Percentiles rank a stretch among this genome's conserved stretches.
Conservation (phyloP, 2,329 filamentous ascomycete genomes). For the Nemania serpens region DNA sequence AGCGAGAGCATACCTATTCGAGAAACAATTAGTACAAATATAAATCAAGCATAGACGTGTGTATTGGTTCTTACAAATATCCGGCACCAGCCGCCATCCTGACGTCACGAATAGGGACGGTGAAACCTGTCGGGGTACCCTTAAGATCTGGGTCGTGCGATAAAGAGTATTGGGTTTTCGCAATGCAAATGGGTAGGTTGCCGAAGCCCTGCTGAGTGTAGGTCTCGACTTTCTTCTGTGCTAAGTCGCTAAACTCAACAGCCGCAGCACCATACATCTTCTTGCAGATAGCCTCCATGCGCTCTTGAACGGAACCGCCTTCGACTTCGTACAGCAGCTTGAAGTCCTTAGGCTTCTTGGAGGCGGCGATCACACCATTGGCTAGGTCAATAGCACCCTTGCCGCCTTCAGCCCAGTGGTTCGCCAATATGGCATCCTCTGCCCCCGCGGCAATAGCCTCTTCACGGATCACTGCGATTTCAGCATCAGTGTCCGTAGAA, state of each 20-base stretch:
- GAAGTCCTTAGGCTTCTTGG: conserved; percentile 83
- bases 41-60: neutral
- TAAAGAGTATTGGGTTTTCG: conserved; percentile 97
- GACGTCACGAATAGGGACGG: conserved; percentile 91
- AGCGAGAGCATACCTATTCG: conserved; percentile 78
- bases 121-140: conserved; percentile 93
- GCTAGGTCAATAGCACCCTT: conserved; percentile 88
- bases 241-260: conserved; percentile 91
- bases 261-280: conserved; percentile 91
- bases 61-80: conserved; percentile 68
- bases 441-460: conserved; percentile 91
- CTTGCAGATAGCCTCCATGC: conserved; percentile 87
- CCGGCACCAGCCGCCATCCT: conserved; percentile 92
- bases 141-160: conserved; percentile 93
- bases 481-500: conserved; percentile 88
- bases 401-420: conserved; percentile 97
- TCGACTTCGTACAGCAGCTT: conserved; percentile 84
- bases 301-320: conserved; percentile 75
- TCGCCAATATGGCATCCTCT: conserved; percentile 89
- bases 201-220: conserved; percentile 92
- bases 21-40: conserved; percentile 42
- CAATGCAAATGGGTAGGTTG: conserved; percentile 92
- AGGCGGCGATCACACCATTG: conserved; percentile 81
- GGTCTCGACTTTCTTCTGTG: conserved; percentile 93
- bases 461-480: conserved; percentile 86